These are phyloP conservation scores for Sphaceloma murrayae DNA, from an alignment of 2,329 filamentous ascomycete species.

Conservation along the genomic window DNA sequence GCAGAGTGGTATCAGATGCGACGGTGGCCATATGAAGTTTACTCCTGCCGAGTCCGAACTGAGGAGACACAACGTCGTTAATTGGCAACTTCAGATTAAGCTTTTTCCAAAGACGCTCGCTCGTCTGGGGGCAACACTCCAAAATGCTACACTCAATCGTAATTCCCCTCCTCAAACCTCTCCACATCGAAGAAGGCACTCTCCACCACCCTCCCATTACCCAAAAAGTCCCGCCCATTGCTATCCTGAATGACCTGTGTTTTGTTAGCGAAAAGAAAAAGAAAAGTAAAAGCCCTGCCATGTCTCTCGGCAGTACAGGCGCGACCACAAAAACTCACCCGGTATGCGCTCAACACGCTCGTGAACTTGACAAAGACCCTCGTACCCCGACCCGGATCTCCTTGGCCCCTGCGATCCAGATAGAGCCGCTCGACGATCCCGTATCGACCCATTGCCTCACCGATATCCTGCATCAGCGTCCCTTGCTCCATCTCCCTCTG, in stretches of 20 bases:
- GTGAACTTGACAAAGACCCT: slow-evolving; percentile 89
- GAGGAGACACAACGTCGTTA: too few relatives aligned
- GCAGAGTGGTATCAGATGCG: background rate
- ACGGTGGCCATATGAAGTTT: too few relatives aligned
- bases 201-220: slow-evolving; percentile 58
- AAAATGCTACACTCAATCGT: slow-evolving; percentile 28
- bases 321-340: slow-evolving; percentile 56
- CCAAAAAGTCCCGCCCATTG: slow-evolving; percentile 79
- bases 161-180: slow-evolving; percentile 64
- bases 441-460: slow-evolving; percentile 72
- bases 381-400: slow-evolving; percentile 19
- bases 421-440: slow-evolving; percentile 34
- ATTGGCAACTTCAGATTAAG: too few relatives aligned
- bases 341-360: slow-evolving; percentile 69
- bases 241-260: slow-evolving; percentile 90
- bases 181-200: slow-evolving; percentile 75
- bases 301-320: too few relatives aligned
- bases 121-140: too few relatives aligned
- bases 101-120: too few relatives aligned
- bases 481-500: slow-evolving; percentile 63
- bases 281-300: too few relatives aligned
- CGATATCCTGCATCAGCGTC: slow-evolving; percentile 81
- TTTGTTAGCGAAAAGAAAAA: too few relatives aligned
- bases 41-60: too few relatives aligned
- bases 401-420: slow-evolving; percentile 46